Evolutionary conservation across 371 early-diverging fungal species (phyloP).

Genomic region (Syncephalastrum sp.): DNA sequence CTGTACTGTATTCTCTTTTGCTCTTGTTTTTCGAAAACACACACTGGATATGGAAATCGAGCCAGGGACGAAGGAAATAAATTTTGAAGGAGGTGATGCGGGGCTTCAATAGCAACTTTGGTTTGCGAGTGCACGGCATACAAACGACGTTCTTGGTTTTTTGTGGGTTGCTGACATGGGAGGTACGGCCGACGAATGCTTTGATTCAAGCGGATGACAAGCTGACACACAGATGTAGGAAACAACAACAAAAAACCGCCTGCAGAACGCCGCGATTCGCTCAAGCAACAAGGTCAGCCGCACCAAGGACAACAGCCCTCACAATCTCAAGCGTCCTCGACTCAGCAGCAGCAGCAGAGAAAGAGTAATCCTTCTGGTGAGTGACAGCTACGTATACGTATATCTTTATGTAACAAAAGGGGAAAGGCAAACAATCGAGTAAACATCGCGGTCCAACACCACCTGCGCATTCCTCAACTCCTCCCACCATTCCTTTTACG

Average conservation of each 20-base stretch:
- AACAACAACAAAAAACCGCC: conserved; percentile 20
- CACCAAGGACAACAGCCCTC: conserved; percentile 3
- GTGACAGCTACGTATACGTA: conserved; percentile 1
- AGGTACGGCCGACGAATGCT: too few species aligned
- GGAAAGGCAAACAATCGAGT: conserved; percentile 9
- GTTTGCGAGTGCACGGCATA: too few species aligned
- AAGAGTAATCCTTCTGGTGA: conserved; percentile 5
- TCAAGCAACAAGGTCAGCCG: conserved; percentile 21
- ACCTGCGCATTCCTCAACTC: conserved; percentile 5
- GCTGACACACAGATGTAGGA: not conserved
- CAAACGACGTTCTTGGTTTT: too few species aligned
- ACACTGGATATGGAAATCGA: too few species aligned
- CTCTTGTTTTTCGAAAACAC: too few species aligned
- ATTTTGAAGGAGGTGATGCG: too few species aligned
- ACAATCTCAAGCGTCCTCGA: too few species aligned
- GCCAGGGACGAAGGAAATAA: too few species aligned
- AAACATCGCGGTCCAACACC: conserved; percentile 11
- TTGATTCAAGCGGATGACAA: too few species aligned
- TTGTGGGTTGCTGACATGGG: too few species aligned
- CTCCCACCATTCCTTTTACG: conserved; percentile 4
- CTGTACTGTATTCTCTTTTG: too few species aligned
- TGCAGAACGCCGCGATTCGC: conserved; percentile 26
- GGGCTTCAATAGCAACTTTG: too few species aligned
- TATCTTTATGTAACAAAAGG: conserved; percentile 2
- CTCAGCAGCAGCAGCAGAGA: conserved; percentile 6